Percentiles rank a stretch among this genome's conserved stretches.
Conservation (phyloP, 257 asterid species). For the Plantago major region DNA sequence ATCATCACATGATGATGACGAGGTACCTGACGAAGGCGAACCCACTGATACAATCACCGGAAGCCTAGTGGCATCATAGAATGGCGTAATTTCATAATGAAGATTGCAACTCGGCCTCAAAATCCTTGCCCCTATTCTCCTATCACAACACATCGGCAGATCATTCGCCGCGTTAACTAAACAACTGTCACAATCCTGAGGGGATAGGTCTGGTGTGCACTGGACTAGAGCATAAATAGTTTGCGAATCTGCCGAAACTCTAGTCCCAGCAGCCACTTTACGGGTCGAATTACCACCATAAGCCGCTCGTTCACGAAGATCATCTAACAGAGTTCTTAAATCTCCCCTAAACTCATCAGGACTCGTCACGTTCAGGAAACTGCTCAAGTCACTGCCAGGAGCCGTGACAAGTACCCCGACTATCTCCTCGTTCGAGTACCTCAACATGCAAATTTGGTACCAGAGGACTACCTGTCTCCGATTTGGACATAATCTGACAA, state of each 20-base stretch:
- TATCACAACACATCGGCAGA: background rate
- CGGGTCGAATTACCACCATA: background rate
- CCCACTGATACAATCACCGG: background rate
- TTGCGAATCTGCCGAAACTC: background rate
- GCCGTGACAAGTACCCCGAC: background rate
- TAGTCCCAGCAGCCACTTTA: conserved; percentile 13
- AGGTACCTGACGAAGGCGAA: background rate
- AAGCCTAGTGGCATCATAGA: background rate
- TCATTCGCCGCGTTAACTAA: background rate
- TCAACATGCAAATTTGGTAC: background rate
- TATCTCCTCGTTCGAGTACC: conserved; percentile 14
- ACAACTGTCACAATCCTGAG: conserved; percentile 12
- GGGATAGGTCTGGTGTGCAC: conserved; percentile 21
- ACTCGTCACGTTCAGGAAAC: background rate
- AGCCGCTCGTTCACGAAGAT: conserved; percentile 8
- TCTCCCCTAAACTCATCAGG: background rate
- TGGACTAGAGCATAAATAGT: conserved; percentile 12
- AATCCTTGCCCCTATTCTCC: background rate
- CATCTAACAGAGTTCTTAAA: background rate
- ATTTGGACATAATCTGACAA: background rate
- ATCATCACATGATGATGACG: background rate
- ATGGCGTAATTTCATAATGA: background rate
- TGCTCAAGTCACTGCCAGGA: background rate
- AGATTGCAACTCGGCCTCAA: conserved; percentile 2
- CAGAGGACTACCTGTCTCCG: conserved; percentile 6